These are phyloP conservation scores for Apostasia ramifera DNA, from an alignment of 106 monocot genomes.

Conservation along the genomic window DNA sequence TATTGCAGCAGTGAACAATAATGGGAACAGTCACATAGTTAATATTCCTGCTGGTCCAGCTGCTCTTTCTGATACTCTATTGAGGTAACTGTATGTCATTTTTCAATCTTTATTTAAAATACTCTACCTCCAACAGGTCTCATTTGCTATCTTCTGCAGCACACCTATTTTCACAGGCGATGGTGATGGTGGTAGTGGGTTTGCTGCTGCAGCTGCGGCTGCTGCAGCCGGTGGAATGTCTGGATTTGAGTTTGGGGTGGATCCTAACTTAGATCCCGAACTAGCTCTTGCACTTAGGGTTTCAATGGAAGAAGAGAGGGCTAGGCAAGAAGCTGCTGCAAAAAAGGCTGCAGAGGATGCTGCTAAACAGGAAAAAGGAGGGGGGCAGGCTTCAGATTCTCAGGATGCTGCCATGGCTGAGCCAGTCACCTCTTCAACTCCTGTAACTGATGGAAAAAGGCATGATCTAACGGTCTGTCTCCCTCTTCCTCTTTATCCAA, in stretches of 20 bases:
- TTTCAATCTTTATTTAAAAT: neutral
- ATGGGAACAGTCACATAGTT: slow-evolving; percentile 91
- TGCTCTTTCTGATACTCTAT: slow-evolving; percentile 87
- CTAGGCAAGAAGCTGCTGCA: slow-evolving; percentile 94
- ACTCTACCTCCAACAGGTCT: neutral
- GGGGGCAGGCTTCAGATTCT: slow-evolving; percentile 36
- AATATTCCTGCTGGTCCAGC: slow-evolving; percentile 70
- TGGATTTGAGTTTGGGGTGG: slow-evolving; percentile 95
- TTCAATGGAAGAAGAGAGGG: slow-evolving; percentile 99
- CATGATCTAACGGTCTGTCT: slow-evolving; percentile 44
- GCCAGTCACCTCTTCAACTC: slow-evolving; percentile 20
- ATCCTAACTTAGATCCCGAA: slow-evolving; percentile 96
- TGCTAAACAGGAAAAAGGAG: slow-evolving; percentile 47
- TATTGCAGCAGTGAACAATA: slow-evolving; percentile 76
- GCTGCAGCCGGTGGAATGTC: slow-evolving; percentile 79
- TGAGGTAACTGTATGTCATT: slow-evolving; percentile 42
- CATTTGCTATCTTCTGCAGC: slow-evolving; percentile 24
- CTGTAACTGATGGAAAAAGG: slow-evolving; percentile 34
- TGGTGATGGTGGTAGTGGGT: slow-evolving; percentile 87
- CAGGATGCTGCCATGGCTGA: slow-evolving; percentile 59
- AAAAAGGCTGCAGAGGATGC: slow-evolving; percentile 91
- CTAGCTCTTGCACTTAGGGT: slow-evolving; percentile 93
- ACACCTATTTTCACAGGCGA: slow-evolving; percentile 90
- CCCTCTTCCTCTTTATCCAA: neutral
- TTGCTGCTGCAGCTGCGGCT: slow-evolving; percentile 84